phyloP scores from a whole-genome alignment of 805 yeast genomes.

The Saturnispora kantuleensis region DNA sequence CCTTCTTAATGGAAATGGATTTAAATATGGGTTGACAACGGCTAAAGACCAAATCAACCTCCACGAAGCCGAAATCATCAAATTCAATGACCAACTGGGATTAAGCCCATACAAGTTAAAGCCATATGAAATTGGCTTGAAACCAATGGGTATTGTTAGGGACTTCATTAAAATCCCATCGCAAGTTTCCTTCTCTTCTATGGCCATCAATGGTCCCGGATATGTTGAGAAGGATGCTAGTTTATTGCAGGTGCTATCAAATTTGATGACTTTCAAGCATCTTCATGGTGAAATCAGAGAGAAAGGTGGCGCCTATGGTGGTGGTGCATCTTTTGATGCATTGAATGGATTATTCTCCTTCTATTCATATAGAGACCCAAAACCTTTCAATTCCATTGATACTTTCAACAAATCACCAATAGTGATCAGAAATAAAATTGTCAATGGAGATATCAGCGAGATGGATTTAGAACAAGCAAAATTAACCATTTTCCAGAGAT shows the following conservation, averaged over 20 bases:
- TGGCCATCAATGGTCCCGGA: conserved; percentile 54
- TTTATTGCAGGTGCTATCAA: conserved; percentile 71
- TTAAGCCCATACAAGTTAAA: conserved; percentile 7
- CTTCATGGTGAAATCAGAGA: conserved; percentile 87
- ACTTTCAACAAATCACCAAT: conserved; percentile 46
- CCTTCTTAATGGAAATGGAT: conserved; percentile 28
- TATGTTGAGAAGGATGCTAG: conserved; percentile 74
- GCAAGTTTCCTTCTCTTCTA: conserved; percentile 78
- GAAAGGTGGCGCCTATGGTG: conserved; percentile 97
- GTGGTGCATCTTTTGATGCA: conserved; percentile 80
- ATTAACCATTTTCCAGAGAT: conserved; percentile 77
- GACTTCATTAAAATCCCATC: conserved; percentile 61
- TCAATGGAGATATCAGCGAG: conserved; percentile 24
- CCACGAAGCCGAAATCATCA: conserved; percentile 29
- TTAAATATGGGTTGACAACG: conserved; percentile 51
- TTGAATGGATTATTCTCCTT: conserved; percentile 70
- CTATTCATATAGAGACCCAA: conserved; percentile 93
- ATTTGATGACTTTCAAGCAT: conserved; percentile 69
- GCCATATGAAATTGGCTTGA: conserved; percentile 10
- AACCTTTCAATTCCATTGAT: conserved; percentile 57
- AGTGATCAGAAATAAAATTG: conserved; percentile 30
- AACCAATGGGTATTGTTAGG: neutral
- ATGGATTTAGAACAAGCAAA: conserved; percentile 82
- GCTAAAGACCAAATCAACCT: conserved; percentile 32
- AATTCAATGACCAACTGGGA: conserved; percentile 22